Percentiles rank a stretch among this genome's conserved stretches.
Conservation (phyloP, 1,284 basidiomycete species). For the Ustanciosporium gigantosporum region DNA sequence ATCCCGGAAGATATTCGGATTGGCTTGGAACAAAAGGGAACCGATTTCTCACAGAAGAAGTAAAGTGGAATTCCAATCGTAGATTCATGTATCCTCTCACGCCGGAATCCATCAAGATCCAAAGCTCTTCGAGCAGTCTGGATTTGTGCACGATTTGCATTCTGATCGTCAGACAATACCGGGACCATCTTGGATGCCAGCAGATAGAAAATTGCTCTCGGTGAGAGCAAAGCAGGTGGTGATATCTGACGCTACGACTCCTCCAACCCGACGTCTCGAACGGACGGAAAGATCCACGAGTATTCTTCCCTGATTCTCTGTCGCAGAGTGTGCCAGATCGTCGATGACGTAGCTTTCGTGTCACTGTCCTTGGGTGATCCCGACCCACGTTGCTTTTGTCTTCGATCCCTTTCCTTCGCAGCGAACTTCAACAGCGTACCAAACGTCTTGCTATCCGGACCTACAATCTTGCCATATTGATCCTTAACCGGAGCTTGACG, state of each 20-base stretch:
- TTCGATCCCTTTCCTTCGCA: slow-evolving; percentile 15
- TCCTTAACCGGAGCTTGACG: slow-evolving; percentile 11
- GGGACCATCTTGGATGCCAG: too few relatives aligned
- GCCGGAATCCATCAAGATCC: too few relatives aligned
- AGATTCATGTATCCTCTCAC: too few relatives aligned
- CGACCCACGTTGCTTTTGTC: slow-evolving; percentile 11
- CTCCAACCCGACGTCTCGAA: slow-evolving; percentile 5
- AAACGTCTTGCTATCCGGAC: slow-evolving; percentile 57
- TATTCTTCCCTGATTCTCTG: slow-evolving; percentile 18
- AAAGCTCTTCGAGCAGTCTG: too few relatives aligned
- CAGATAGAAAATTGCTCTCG: too few relatives aligned
- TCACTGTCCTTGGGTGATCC: too few relatives aligned
- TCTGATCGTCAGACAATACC: too few relatives aligned
- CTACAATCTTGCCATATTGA: slow-evolving; percentile 12
- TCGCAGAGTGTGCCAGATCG: slow-evolving; percentile 24
- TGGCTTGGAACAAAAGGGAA: slow-evolving; percentile 14
- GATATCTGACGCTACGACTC: too few relatives aligned
- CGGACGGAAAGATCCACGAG: slow-evolving; percentile 23
- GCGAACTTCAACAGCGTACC: slow-evolving; percentile 62
- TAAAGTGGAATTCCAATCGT: neutral
- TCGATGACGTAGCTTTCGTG: too few relatives aligned
- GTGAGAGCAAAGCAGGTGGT: too few relatives aligned
- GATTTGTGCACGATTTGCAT: too few relatives aligned
- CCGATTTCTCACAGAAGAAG: slow-evolving; percentile 25
- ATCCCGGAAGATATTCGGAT: slow-evolving; percentile 32